phyloP scores from a whole-genome alignment of 768 basidiomycete species.

The Lactarius hengduanensis region DNA sequence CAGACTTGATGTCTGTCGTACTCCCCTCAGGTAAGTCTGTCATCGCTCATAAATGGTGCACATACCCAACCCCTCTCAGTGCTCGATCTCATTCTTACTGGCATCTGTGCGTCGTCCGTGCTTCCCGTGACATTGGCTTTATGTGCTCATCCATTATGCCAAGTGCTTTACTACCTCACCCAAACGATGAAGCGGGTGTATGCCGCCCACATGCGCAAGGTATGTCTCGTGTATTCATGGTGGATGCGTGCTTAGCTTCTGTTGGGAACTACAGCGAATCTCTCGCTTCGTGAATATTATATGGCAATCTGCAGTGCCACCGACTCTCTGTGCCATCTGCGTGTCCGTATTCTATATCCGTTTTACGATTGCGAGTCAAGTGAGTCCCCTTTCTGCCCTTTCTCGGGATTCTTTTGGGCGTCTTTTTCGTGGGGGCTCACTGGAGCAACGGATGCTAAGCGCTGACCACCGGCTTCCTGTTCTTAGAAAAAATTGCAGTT shows the following conservation, averaged over 20 bases:
- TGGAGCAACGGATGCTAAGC: background rate
- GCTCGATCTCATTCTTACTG: background rate
- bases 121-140: background rate
- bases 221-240: background rate
- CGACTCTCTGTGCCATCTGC: slow-evolving; percentile 15
- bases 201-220: background rate
- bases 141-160: background rate
- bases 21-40: background rate
- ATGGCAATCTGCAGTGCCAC: slow-evolving; percentile 21
- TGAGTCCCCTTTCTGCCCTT: background rate
- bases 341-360: background rate
- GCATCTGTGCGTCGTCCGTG: background rate
- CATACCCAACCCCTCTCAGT: background rate
- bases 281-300: background rate
- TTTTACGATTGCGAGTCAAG: background rate
- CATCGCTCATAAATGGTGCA: background rate
- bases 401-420: background rate
- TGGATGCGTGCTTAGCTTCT: background rate
- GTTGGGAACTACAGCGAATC: background rate
- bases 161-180: background rate
- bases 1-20: background rate
- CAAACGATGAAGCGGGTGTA: background rate
- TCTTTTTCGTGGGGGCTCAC: background rate
- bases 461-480: background rate
- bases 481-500: background rate